Evolutionary conservation across 2,329 filamentous ascomycete species (phyloP).

Genomic region (Apiospora sp.): DNA sequence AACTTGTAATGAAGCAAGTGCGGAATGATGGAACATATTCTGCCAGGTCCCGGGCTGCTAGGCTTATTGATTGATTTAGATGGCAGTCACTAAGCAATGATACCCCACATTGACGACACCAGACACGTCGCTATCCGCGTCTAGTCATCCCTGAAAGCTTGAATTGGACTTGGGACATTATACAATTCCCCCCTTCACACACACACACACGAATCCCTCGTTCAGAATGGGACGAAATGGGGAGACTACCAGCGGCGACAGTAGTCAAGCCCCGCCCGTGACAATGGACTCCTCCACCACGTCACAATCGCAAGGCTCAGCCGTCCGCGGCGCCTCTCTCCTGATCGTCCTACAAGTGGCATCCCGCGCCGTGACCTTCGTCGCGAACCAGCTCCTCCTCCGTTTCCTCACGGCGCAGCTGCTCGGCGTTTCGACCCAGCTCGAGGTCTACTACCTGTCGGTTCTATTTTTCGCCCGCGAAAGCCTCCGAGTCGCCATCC

Average conservation of each 20-base stretch:
- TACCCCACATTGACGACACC: constrained; percentile 13
- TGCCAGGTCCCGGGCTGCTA: background rate
- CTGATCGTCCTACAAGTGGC: constrained; percentile 87
- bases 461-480: constrained; percentile 96
- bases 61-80: constrained; percentile 11
- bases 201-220: background rate
- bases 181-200: background rate
- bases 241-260: background rate
- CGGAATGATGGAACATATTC: background rate
- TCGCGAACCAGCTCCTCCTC: constrained; percentile 89
- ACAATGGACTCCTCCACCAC: background rate
- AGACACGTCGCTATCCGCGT: constrained; percentile 12
- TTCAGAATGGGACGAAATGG: constrained; percentile 4
- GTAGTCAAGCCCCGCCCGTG: background rate
- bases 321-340: constrained; percentile 78
- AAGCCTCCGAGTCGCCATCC: constrained; percentile 88
- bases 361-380: constrained; percentile 89
- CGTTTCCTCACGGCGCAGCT: constrained; percentile 86
- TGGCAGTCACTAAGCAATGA: background rate
- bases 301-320: constrained; percentile 34
- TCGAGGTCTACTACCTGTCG: constrained; percentile 92
- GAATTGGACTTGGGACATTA: background rate
- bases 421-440: constrained; percentile 85
- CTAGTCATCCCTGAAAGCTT: background rate
- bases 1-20: background rate